Conservation (phyloP, 768 basidiomycete species). For the Naganishia friedmannii region DNA sequence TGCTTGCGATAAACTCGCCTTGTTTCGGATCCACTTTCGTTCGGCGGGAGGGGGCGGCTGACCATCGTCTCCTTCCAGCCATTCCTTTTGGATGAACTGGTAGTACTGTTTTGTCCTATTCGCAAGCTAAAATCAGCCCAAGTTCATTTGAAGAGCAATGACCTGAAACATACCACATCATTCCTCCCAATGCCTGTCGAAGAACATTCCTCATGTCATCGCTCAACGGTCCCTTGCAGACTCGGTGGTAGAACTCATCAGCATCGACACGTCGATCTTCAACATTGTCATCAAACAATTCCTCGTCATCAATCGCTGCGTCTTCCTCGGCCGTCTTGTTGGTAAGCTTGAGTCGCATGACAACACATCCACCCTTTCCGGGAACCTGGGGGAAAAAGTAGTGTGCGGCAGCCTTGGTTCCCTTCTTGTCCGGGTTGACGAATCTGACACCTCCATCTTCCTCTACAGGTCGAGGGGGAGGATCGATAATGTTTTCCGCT, state of each 20-base stretch:
- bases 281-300: constrained; percentile 77
- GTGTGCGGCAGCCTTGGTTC: constrained; percentile 91
- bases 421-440: constrained; percentile 78
- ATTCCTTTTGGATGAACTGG: constrained; percentile 91
- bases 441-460: constrained; percentile 55
- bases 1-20: constrained; percentile 33
- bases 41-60: constrained; percentile 92
- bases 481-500: constrained; percentile 53
- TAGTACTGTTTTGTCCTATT: constrained; percentile 82
- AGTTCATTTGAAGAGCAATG: constrained; percentile 19
- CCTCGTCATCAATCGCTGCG: constrained; percentile 78
- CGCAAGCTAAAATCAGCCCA: background rate
- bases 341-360: constrained; percentile 89
- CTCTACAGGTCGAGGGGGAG: constrained; percentile 43
- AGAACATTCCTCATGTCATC: constrained; percentile 94
- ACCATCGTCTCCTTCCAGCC: constrained; percentile 91
- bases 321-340: constrained; percentile 71
- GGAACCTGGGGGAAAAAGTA: constrained; percentile 85
- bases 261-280: constrained; percentile 90
- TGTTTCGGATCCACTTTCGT: constrained; percentile 78
- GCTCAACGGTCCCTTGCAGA: constrained; percentile 77
- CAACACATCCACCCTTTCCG: constrained; percentile 85
- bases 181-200: constrained; percentile 91
- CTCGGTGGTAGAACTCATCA: constrained; percentile 85
- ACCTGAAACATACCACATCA: constrained; percentile 67